Evolutionary conservation across 2,329 filamentous ascomycete species (phyloP).

Genomic region (Lachnellula hyalina): DNA sequence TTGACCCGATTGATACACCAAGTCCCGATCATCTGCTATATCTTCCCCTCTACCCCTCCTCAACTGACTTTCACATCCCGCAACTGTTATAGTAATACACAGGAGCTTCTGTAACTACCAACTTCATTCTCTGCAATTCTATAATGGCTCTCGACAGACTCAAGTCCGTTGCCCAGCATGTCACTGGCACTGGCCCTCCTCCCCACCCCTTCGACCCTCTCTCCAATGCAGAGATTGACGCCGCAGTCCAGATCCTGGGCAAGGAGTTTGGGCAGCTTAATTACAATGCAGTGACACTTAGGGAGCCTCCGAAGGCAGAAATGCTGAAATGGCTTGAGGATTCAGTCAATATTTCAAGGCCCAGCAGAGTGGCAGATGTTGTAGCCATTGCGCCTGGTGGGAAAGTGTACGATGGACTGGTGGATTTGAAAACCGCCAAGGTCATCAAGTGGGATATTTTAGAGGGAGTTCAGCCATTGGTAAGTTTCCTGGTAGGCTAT

Average conservation of each 20-base stretch:
- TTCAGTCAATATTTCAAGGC: conserved; percentile 54
- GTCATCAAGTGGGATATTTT: conserved; percentile 71
- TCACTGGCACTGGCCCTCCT: conserved; percentile 47
- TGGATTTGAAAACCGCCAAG: conserved; percentile 63
- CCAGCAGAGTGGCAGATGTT: conserved; percentile 70
- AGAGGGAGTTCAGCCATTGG: conserved; percentile 74
- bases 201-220: conserved; percentile 78
- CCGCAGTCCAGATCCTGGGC: conserved; percentile 62
- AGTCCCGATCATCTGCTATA: conserved; percentile 22
- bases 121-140: conserved; percentile 1
- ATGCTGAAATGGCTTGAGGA: conserved; percentile 75
- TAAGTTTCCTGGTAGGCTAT: conserved; percentile 34
- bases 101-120: not conserved
- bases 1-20: conserved; percentile 28
- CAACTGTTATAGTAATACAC: not conserved
- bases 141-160: conserved; percentile 58
- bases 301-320: conserved; percentile 78
- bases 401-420: conserved; percentile 76
- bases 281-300: conserved; percentile 82
- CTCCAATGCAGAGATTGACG: conserved; percentile 64
- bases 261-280: conserved; percentile 65
- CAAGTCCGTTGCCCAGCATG: conserved; percentile 57
- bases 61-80: not conserved
- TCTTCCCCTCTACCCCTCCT: conserved; percentile 11
- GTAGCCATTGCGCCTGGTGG: conserved; percentile 76